phyloP scores from a whole-genome alignment of 805 yeast species.

The Candida boidinii region DNA sequence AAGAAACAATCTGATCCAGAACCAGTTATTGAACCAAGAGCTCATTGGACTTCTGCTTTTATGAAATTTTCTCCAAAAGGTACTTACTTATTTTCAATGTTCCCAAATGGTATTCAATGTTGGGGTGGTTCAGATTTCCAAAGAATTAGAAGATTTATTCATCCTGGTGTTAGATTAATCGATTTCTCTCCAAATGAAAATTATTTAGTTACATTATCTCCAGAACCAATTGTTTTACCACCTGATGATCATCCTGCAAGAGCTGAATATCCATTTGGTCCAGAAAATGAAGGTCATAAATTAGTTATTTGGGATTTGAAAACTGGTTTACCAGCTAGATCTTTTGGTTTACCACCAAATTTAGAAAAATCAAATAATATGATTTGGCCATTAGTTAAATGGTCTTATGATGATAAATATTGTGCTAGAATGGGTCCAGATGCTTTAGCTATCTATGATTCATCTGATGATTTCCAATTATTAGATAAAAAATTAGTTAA shows the following conservation, averaged over 20 bases:
- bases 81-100: constrained; percentile 76
- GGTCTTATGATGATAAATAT: constrained; percentile 89
- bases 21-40: constrained; percentile 67
- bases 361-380: constrained; percentile 56
- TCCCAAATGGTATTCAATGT: constrained; percentile 88
- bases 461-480: constrained; percentile 60
- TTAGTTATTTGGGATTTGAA: constrained; percentile 87
- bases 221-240: constrained; percentile 69
- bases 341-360: constrained; percentile 82
- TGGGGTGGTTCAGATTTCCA: constrained; percentile 90
- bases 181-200: constrained; percentile 92
- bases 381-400: constrained; percentile 95
- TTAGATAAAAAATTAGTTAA: constrained; percentile 81
- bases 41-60: constrained; percentile 80
- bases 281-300: constrained; percentile 86
- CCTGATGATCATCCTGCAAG: constrained; percentile 57
- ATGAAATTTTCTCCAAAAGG: constrained; percentile 93
- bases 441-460: constrained; percentile 84
- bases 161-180: constrained; percentile 80
- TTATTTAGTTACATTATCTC: constrained; percentile 83
- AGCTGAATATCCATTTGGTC: constrained; percentile 71
- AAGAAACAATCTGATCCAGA: constrained; percentile 63
- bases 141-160: constrained; percentile 69
- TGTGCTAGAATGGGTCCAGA: constrained; percentile 95
- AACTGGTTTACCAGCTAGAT: constrained; percentile 76